phyloP scores from a whole-genome alignment of 2,329 filamentous ascomycete genomes.

The Plenodomus tracheiphilus region DNA sequence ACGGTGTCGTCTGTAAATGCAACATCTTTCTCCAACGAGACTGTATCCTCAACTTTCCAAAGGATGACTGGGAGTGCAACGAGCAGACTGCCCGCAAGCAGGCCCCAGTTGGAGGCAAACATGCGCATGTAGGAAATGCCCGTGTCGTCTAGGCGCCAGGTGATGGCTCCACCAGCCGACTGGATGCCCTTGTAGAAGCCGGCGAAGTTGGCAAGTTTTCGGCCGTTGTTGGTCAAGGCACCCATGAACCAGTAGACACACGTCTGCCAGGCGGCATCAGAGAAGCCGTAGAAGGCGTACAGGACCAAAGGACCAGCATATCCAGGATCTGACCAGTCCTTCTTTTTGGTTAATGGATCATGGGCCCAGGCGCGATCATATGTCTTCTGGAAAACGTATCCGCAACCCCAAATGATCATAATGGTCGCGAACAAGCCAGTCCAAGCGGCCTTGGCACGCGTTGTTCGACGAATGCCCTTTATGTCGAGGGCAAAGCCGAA shows the following conservation, averaged over 20 bases:
- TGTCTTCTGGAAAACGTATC: slow-evolving; percentile 72
- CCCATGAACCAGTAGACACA: slow-evolving; percentile 96
- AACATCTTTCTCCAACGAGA: slow-evolving; percentile 78
- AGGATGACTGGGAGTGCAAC: slow-evolving; percentile 80
- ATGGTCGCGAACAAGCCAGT: slow-evolving; percentile 67
- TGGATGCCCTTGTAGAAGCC: slow-evolving; percentile 91
- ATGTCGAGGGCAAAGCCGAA: slow-evolving; percentile 73
- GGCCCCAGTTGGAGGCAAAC: slow-evolving; percentile 75
- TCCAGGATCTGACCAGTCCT: slow-evolving; percentile 69
- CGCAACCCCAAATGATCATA: slow-evolving; percentile 80
- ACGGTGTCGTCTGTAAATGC: slow-evolving; percentile 82
- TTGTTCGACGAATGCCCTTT: slow-evolving; percentile 60
- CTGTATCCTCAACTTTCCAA: slow-evolving; percentile 78
- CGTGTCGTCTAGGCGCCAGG: slow-evolving; percentile 68
- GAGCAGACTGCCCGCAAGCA: slow-evolving; percentile 73
- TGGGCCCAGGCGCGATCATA: slow-evolving; percentile 53
- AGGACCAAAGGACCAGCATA: slow-evolving; percentile 83
- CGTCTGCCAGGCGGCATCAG: slow-evolving; percentile 89
- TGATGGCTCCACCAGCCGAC: slow-evolving; percentile 80
- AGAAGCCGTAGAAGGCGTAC: slow-evolving; percentile 89
- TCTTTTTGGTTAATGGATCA: slow-evolving; percentile 37
- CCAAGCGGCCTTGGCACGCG: slow-evolving; percentile 69
- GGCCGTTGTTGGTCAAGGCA: slow-evolving; percentile 86
- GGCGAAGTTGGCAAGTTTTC: slow-evolving; percentile 88
- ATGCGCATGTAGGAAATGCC: slow-evolving; percentile 67